Base-by-base conservation (phyloP, 148 eudicot genomes). In the Pouteria glomerata region DNA sequence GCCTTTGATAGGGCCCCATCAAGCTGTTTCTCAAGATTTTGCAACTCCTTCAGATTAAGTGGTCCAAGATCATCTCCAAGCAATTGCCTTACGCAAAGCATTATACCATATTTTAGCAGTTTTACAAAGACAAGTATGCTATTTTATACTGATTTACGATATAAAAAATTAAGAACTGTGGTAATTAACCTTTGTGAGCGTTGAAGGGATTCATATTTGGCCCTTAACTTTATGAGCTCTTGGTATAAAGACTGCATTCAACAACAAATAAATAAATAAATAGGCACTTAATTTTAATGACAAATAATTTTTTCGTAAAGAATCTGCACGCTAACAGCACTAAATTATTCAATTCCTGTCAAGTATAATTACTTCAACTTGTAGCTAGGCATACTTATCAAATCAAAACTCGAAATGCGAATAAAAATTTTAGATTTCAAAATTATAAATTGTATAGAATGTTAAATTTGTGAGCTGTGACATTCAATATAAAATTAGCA, bases 1-100 rank as follows among this genome's bases (percentile, higher is more conserved):
- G 60, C 60, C 27, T 57, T 57, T 26, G 60, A 57, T 31, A 57
- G 60, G 33, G 33, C 60, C 3, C 33, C 60, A 8, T 26, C 60
- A 57, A 57, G 31, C 29, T 57, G 31, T 57, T 57, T 57, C 60
- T 57, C 60, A 26, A 57, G 60, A 57, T 57, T 26, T 26, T 57
- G 34, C 18, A 57, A 3, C 60, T 57, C 60, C 14, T 57, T 57
- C 60, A 57, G 16, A 11, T 29, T 8, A 57, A 57, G 60, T 10
- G 27, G 33, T 57, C 29, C 60, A 57, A 57, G 34, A 57, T 57
- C 60, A 24, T 57, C 33, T 57, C 60, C 60, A 57, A 57, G 34
- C 34, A 57, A 26, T 1, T 27, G 60, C 60, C 60, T 57, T 57
- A 53, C 48, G 12, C 12, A 44, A 0, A 44, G 41, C 48, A 44